phyloP scores from a whole-genome alignment of 2,329 filamentous ascomycete genomes.

The Colletotrichum camelliae region DNA sequence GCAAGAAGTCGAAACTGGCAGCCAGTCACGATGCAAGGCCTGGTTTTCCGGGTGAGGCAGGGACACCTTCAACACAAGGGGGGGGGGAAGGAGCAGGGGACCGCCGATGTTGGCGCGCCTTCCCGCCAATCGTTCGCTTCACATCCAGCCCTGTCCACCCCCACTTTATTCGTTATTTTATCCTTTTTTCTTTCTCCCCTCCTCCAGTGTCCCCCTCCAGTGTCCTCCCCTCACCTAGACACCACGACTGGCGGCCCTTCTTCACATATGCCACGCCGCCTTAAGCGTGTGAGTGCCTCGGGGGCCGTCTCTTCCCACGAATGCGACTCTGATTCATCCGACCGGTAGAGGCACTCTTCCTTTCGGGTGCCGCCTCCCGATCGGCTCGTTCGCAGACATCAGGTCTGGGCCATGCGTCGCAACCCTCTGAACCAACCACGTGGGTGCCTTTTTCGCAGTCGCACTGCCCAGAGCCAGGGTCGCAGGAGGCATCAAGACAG shows the following conservation, averaged over 20 bases:
- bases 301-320: not conserved
- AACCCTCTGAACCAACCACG: not conserved
- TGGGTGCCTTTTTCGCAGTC: not conserved
- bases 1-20: not conserved
- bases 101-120: not conserved
- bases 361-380: not conserved
- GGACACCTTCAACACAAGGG: not conserved
- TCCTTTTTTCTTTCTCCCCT: not conserved
- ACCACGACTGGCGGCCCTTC: not conserved
- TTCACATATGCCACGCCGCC: not conserved
- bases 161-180: not conserved
- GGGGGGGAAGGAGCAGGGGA: not conserved
- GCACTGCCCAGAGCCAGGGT: not conserved
- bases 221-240: not conserved
- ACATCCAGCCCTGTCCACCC: not conserved
- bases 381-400: not conserved
- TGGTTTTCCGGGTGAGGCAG: not conserved
- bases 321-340: not conserved
- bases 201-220: too few species aligned
- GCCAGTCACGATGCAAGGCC: not conserved
- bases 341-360: not conserved
- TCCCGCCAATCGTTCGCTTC: not conserved
- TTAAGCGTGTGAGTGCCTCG: not conserved
- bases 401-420: not conserved
- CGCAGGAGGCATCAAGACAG: not conserved